Percentiles rank a stretch among this genome's conserved stretches.
phyloP scores from a whole-genome alignment of 495 filamentous ascomycete genomes.

The Achaetomiella virescens region DNA sequence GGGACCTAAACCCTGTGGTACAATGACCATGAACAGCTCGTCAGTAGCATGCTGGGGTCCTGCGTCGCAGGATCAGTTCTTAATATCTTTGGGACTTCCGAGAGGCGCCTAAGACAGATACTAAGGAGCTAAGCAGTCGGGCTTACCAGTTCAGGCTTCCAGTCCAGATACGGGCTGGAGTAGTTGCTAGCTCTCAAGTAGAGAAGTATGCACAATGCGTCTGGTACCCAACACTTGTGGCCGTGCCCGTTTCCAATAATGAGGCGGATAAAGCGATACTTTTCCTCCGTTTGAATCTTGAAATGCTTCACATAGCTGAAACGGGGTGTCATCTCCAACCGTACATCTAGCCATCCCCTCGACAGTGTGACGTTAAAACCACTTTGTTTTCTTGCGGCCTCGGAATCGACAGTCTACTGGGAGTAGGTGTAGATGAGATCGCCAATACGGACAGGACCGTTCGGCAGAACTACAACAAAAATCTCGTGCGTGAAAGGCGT shows the following conservation, averaged over 20 bases:
- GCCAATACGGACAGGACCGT: neutral
- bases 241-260: too few species aligned
- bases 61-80: neutral
- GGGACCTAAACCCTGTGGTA: neutral
- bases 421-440: neutral
- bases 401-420: neutral
- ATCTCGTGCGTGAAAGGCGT: too few species aligned
- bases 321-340: neutral
- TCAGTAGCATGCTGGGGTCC: neutral
- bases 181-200: neutral
- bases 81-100: neutral
- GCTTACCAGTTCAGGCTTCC: neutral
- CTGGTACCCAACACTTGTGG: neutral
- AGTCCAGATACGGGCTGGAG: neutral
- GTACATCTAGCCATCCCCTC: neutral
- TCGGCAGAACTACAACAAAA: neutral
- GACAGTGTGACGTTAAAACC: neutral
- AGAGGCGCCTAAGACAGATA: too few species aligned
- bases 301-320: too few species aligned
- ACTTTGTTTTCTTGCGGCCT: neutral
- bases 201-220: neutral
- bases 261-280: too few species aligned
- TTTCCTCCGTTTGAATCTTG: too few species aligned
- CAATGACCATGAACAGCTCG: neutral
- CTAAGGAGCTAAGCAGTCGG: too few species aligned